Conservation (phyloP, 768 basidiomycete genomes). For the Rhodotorula sphaerocarpa region DNA sequence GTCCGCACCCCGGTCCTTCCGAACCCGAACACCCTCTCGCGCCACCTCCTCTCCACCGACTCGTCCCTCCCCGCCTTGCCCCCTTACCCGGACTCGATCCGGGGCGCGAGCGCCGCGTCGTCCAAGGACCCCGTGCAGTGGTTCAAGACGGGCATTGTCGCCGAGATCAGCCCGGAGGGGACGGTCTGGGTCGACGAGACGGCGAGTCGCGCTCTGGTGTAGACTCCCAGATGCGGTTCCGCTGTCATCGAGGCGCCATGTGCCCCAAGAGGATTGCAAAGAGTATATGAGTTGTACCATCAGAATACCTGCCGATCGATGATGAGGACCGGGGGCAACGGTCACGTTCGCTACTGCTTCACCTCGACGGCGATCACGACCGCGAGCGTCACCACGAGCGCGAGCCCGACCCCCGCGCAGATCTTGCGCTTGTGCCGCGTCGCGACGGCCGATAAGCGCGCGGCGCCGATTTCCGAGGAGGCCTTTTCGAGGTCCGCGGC, state of each 20-base stretch:
- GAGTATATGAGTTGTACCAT: too few relatives aligned
- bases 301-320: too few relatives aligned
- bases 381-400: neutral
- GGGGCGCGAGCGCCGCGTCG: too few relatives aligned
- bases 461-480: neutral
- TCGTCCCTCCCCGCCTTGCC: slow-evolving; percentile 4
- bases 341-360: too few relatives aligned
- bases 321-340: too few relatives aligned
- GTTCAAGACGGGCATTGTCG: slow-evolving; percentile 28
- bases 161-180: slow-evolving; percentile 28
- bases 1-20: slow-evolving; percentile 28
- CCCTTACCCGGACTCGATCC: neutral
- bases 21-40: slow-evolving; percentile 5
- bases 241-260: too few relatives aligned
- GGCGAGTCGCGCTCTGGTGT: too few relatives aligned
- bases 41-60: slow-evolving; percentile 17
- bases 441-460: slow-evolving; percentile 1
- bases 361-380: neutral
- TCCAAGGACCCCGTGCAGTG: slow-evolving; percentile 10
- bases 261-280: neutral
- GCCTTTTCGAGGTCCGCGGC: slow-evolving; percentile 12
- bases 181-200: slow-evolving; percentile 22
- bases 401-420: slow-evolving; percentile 8
- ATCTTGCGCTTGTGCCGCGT: slow-evolving; percentile 26
- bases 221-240: too few relatives aligned